Evolutionary conservation across 2,329 filamentous ascomycete species (phyloP).

Genomic region (Pestalotiopsis sp.): DNA sequence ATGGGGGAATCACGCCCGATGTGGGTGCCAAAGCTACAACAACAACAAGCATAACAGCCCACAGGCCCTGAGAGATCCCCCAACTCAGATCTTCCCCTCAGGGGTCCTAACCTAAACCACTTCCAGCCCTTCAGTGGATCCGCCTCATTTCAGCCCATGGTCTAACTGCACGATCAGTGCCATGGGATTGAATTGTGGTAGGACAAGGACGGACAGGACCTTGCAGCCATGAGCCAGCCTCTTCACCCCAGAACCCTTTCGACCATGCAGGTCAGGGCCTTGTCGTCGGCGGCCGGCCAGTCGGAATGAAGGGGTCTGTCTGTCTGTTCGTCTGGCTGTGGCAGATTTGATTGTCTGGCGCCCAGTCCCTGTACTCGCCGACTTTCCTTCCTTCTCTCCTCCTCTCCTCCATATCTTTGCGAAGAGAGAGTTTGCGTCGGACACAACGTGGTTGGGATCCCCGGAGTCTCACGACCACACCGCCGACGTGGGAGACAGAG

Average conservation of each 20-base stretch:
- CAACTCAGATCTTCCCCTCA: background rate
- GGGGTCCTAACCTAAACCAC: background rate
- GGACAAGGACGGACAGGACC: background rate
- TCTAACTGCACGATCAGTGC: background rate
- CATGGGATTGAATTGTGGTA: background rate
- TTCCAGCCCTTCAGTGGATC: background rate
- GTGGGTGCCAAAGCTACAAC: background rate
- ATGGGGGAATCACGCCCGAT: background rate
- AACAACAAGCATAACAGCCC: background rate
- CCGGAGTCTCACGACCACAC: background rate
- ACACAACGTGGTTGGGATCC: background rate
- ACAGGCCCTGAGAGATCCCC: background rate
- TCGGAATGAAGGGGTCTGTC: background rate
- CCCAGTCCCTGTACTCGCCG: background rate
- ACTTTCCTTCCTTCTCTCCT: background rate
- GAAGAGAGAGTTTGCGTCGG: background rate
- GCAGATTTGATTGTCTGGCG: background rate
- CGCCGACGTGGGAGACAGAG: background rate
- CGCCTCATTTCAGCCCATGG: background rate
- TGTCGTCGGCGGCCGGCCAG: background rate
- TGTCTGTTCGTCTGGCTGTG: background rate
- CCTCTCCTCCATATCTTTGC: too few relatives aligned
- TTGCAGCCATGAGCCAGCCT: background rate
- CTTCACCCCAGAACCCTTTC: background rate
- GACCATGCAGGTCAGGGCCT: background rate